phyloP scores from a whole-genome alignment of 805 yeast species.

The Saccharomycopsis sp. region DNA sequence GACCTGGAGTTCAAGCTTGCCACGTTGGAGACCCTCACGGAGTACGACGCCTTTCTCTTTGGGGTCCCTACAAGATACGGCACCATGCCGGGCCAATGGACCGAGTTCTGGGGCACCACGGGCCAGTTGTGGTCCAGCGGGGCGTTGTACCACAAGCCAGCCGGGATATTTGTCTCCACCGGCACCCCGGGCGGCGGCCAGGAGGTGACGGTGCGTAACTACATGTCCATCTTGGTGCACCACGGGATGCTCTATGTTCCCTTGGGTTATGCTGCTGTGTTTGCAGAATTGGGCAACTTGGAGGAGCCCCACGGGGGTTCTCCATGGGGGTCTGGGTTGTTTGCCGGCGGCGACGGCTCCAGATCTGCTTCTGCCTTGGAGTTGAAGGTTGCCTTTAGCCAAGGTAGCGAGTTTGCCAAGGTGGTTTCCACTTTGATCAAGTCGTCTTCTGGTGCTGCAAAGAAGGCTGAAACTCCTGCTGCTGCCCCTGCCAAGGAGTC shows the following conservation, averaged over 20 bases:
- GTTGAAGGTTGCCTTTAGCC: conserved; percentile 50
- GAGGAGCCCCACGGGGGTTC: conserved; percentile 71
- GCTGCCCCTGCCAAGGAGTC: neutral
- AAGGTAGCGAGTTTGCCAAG: conserved; percentile 56
- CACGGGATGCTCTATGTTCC: conserved; percentile 80
- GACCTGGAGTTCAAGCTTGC: conserved; percentile 55
- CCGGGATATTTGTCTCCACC: conserved; percentile 63
- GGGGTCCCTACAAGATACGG: conserved; percentile 88
- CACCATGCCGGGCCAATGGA: conserved; percentile 68
- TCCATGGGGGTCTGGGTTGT: conserved; percentile 81
- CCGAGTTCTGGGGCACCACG: conserved; percentile 66
- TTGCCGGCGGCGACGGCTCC: conserved; percentile 71
- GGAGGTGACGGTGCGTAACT: conserved; percentile 59
- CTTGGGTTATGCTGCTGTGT: conserved; percentile 56
- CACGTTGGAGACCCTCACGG: conserved; percentile 43
- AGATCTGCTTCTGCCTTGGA: conserved; percentile 59
- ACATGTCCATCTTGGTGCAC: conserved; percentile 58
- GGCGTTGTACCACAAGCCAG: conserved; percentile 63
- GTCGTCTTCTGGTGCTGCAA: neutral
- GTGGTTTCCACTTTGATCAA: too few species aligned
- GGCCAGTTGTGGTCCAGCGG: conserved; percentile 77
- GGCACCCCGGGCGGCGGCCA: conserved; percentile 80
- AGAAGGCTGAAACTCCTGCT: neutral
- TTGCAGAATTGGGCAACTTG: conserved; percentile 44
- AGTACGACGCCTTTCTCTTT: conserved; percentile 73